phyloP scores from a whole-genome alignment of 2,329 filamentous ascomycete species.

The Colletotrichum ledebouriae region DNA sequence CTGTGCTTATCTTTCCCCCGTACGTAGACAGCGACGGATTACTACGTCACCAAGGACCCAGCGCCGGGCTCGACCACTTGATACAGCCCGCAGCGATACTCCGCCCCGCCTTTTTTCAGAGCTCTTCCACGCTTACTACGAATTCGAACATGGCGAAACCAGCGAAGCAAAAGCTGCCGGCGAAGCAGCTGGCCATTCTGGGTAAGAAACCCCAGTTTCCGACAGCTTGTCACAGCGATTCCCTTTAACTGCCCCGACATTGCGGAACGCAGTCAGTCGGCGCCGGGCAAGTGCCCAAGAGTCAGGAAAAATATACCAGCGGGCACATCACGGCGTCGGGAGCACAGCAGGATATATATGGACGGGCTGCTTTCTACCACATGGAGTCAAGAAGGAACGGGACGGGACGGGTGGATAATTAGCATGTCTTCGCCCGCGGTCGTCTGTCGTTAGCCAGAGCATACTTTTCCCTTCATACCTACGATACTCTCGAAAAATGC shows the following conservation, averaged over 20 bases:
- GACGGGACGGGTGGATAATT: conserved; percentile 15
- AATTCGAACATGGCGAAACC: conserved; percentile 44
- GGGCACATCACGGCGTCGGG: neutral
- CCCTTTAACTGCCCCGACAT: conserved; percentile 21
- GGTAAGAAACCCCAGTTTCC: conserved; percentile 64
- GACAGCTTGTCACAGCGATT: conserved; percentile 27
- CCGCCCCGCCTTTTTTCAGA: neutral
- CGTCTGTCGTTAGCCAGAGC: conserved; percentile 34
- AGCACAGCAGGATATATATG: neutral
- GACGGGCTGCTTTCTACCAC: neutral
- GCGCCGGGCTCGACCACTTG: neutral
- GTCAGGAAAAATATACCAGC: neutral
- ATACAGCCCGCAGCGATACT: conserved; percentile 3
- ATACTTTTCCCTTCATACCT: conserved; percentile 12
- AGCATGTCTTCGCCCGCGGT: conserved; percentile 21
- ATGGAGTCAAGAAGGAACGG: conserved; percentile 1
- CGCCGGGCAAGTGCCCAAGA: conserved; percentile 38
- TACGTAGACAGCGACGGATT: neutral
- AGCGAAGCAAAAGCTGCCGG: conserved; percentile 74
- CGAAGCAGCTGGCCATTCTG: conserved; percentile 82
- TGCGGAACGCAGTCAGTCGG: neutral
- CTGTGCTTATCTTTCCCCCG: neutral
- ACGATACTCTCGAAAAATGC: conserved; percentile 36
- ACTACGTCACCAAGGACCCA: conserved; percentile 3
- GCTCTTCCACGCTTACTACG: neutral